These are phyloP conservation scores for Boletus reticulatus DNA, from an alignment of 768 basidiomycete species.

Conservation along the genomic window DNA sequence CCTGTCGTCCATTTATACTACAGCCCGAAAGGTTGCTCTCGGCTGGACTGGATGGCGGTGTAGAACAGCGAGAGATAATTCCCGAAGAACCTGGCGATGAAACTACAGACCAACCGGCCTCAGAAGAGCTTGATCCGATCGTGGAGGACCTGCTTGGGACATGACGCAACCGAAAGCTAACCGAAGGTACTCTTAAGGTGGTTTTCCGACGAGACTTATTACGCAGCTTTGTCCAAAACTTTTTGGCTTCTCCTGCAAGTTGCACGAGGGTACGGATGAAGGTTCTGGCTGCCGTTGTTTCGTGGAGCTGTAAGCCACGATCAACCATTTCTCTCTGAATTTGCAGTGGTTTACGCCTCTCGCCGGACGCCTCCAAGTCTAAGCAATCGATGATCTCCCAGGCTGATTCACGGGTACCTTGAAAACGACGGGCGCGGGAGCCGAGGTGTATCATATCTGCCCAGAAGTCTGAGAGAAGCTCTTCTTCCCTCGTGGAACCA, in stretches of 20 bases:
- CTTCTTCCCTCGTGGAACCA: too few relatives aligned
- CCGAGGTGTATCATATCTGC: too few relatives aligned
- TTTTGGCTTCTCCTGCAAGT: constrained; percentile 3
- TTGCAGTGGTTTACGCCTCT: background rate
- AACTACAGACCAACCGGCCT: background rate
- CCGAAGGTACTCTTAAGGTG: background rate
- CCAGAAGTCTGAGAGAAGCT: too few relatives aligned
- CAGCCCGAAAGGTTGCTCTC: constrained; percentile 4
- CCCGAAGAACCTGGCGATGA: background rate
- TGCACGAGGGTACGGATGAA: constrained; percentile 3
- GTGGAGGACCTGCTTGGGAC: background rate
- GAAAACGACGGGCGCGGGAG: too few relatives aligned
- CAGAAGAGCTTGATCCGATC: background rate
- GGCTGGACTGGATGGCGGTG: background rate
- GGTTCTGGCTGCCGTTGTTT: constrained; percentile 19
- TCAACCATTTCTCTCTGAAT: constrained; percentile 22
- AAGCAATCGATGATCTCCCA: constrained; percentile 2
- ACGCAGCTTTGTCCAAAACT: constrained; percentile 1
- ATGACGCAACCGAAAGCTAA: too few relatives aligned
- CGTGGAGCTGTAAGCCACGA: background rate
- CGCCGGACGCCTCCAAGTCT: background rate
- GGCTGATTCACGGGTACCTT: too few relatives aligned
- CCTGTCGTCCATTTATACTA: background rate
- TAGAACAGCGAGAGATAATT: background rate
- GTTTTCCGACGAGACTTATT: background rate